Evolutionary conservation across 192 early-diverging fungal species (phyloP).

Genomic region (Lunasporangiospora selenospora): DNA sequence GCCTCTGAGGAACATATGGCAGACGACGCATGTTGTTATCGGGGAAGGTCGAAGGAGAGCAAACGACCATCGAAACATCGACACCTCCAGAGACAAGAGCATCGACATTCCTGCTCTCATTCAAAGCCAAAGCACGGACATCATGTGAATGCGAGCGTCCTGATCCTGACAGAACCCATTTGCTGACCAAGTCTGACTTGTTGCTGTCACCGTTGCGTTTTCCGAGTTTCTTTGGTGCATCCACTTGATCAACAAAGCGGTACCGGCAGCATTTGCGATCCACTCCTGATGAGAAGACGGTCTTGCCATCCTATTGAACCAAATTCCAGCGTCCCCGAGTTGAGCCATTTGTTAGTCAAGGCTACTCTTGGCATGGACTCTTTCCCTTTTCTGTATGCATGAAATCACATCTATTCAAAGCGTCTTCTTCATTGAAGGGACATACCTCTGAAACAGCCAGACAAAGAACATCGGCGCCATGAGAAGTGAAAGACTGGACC

Average conservation of each 20-base stretch:
- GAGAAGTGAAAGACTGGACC: slow-evolving; percentile 72
- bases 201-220: slow-evolving; percentile 24
- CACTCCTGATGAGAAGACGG: slow-evolving; percentile 88
- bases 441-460: slow-evolving; percentile 71
- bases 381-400: no score
- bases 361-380: no score
- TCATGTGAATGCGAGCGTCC: slow-evolving; percentile 95
- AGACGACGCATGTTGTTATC: slow-evolving; percentile 65
- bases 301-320: slow-evolving; percentile 64
- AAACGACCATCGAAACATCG: slow-evolving; percentile 75
- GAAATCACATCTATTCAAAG: no score
- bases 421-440: no score
- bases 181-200: slow-evolving; percentile 28
- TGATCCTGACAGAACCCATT: slow-evolving; percentile 86
- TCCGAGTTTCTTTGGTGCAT: slow-evolving; percentile 27
- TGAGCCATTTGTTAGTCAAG: no score
- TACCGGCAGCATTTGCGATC: slow-evolving; percentile 88
- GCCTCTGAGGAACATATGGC: slow-evolving; percentile 69
- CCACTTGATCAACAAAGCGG: slow-evolving; percentile 55
- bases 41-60: slow-evolving; percentile 64
- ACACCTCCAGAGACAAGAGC: slow-evolving; percentile 87
- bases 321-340: no score
- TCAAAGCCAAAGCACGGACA: slow-evolving; percentile 84
- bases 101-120: slow-evolving; percentile 71
- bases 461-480: slow-evolving; percentile 90